Evolutionary conservation across 2,329 filamentous ascomycete species (phyloP).

Genomic region (Zymoseptoria crescenta): DNA sequence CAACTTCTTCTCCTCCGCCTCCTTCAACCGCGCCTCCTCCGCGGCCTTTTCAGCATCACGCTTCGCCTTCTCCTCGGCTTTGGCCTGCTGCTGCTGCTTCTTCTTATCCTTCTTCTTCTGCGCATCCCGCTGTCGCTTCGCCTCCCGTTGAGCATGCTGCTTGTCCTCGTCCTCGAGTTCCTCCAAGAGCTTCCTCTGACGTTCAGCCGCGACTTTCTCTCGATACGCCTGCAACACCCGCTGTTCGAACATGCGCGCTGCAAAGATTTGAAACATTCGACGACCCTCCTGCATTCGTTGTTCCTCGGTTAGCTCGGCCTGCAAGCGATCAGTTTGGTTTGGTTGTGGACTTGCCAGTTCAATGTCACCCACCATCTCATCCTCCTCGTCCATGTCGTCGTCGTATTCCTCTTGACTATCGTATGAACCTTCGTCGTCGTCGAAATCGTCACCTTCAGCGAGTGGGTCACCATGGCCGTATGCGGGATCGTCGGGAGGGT

Average conservation of each 20-base stretch:
- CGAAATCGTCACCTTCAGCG: constrained; percentile 67
- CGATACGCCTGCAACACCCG: constrained; percentile 93
- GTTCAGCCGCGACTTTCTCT: constrained; percentile 90
- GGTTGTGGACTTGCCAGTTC: constrained; percentile 15
- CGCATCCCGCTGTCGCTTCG: constrained; percentile 88
- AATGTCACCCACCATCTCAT: constrained; percentile 48
- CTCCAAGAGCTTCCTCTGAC: constrained; percentile 81
- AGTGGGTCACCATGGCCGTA: constrained; percentile 61
- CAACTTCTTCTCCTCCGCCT: constrained; percentile 66
- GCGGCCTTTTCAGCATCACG: constrained; percentile 84
- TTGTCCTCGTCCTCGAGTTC: constrained; percentile 81
- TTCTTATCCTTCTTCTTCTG: constrained; percentile 95
- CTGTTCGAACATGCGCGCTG: constrained; percentile 98
- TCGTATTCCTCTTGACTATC: constrained; percentile 58
- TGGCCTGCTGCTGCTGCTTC: constrained; percentile 74
- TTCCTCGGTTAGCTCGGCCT: constrained; percentile 96
- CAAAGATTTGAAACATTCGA: constrained; percentile 99
- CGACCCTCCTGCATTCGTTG: constrained; percentile 98
- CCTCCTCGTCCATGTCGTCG: constrained; percentile 51
- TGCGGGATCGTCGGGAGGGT: constrained; percentile 38
- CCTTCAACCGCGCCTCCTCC: constrained; percentile 69
- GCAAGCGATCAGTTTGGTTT: constrained; percentile 34
- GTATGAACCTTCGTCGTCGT: constrained; percentile 65
- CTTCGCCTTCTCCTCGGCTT: constrained; percentile 83
- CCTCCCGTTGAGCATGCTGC: constrained; percentile 69